Base-by-base conservation (phyloP, 2,329 filamentous ascomycete genomes). In the Phaeoacremonium minimum region DNA sequence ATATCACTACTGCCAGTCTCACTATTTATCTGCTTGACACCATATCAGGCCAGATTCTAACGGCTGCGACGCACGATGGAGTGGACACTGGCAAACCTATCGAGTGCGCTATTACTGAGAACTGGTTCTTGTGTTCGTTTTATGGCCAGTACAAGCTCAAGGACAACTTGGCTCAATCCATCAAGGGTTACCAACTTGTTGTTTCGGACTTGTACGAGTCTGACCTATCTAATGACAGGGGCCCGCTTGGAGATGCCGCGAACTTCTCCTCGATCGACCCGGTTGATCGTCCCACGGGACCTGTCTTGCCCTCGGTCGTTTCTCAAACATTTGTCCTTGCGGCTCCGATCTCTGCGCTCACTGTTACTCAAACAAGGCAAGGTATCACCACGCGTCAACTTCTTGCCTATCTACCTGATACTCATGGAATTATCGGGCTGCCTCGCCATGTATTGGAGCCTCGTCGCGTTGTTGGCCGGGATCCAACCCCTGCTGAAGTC, bases 141-240 rank as follows among this genome's bases (percentile, higher is more conserved):
- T 84, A 77, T 50, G 76, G 73, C 22, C 64, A 76, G 48, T 82
- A 81, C 53, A 63, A 66, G 4, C 69, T 82, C 19, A 62, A 69
- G 30, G 75, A 81, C 43, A 65, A 71, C 16, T 52, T 64, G 4
- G 62, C 70, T n/a, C 69, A 73, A 37, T 60, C 67, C 5, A 76
- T 90, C 41, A 87, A 88, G 59, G 90, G 90, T 26, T 87, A 95
- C 59, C 87, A 95, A 50, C 73, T 97, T 7, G 75, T 90, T 15
- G 75, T 95, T 9, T 83, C 86, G 1, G 91, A 98, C 54, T 77
- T 98, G 22, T 97, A 90, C 63, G 93, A 96, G 59, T 95, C 90
- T 1, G 73, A 83, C 1, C 63, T 81, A 9, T 71, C 87, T 15
- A 93, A 98, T 56, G 86, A 95, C 60, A 84, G 93, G 38, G 93